Base-by-base conservation (phyloP, 768 basidiomycete genomes). In the Xerocomellus amylosporus region DNA sequence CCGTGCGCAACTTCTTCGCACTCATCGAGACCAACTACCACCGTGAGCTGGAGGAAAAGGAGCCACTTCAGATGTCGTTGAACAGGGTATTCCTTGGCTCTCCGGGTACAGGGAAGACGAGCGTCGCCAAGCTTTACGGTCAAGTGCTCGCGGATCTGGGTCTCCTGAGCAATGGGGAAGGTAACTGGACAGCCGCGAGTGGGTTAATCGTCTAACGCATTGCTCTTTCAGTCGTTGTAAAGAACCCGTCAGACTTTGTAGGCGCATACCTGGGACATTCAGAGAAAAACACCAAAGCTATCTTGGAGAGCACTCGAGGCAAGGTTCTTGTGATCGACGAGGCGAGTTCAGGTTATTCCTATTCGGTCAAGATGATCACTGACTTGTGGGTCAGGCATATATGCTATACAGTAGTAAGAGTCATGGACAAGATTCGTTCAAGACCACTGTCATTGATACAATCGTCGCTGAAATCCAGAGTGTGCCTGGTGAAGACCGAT, bases 301-400 rank as follows among this genome's bases (percentile, higher is more conserved):
- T 88, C 30, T 71, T 88, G 2, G 75, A 75, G 0, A 81, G 68
- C 45, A 79, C 81, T 0, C 72, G 79, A 2, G 86, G 86, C 14
- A 88, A 88, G 60, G 83, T 88, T 1, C 68, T 88, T 39, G 79
- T 88, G 13, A 88, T 88, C 38, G 87, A 88, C 56, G 86, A 88
- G 77, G 86, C 77, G 53, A 46, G 61, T 30, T 22, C 17, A 17
- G 81, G 58, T 5, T 8, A 22, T 31, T 20, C 24, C 15, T 5
- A 5, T 28, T 19, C 20, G 12, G 8, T 9, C 0, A 8, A 31
- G 14, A 50, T 13, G 30, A 34, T 5, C 24, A 7, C 51, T 28
- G 13, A 51, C 37, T 5, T 19, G 45, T 20, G 5, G n/a, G 19
- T 28, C 15, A 62, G 59, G 59, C 59, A 30, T 60, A 60, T 12